A percentile compares a stretch with the other conserved stretches of the same genome.
Conservation (phyloP, 805 yeast genomes). For the Cyberlindnera veronae region DNA sequence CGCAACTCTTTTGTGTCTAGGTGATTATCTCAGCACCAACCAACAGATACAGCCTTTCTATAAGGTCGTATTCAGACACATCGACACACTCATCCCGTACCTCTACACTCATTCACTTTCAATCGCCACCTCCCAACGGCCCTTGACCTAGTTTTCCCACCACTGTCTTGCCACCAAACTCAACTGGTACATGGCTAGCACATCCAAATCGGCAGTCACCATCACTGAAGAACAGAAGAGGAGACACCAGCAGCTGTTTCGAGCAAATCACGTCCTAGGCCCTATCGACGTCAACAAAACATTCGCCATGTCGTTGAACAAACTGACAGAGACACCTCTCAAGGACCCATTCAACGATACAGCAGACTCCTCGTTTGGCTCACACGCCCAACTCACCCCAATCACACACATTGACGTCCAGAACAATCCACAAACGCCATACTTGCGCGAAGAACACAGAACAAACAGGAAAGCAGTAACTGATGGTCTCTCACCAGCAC, state of each 20-base stretch:
- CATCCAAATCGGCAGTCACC: not conserved
- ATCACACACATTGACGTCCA: slow-evolving; percentile 18
- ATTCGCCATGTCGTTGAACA: slow-evolving; percentile 2
- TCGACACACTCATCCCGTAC: too few species aligned
- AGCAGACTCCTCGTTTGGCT: slow-evolving; percentile 2
- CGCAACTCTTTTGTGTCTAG: not conserved
- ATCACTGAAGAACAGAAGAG: slow-evolving; percentile 15
- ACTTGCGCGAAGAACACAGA: slow-evolving; percentile 16
- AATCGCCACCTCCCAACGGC: too few species aligned
- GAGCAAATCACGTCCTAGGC: slow-evolving; percentile 19
- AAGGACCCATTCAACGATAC: slow-evolving; percentile 3
- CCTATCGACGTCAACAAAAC: slow-evolving; percentile 12
- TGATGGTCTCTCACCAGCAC: slow-evolving; percentile 11
- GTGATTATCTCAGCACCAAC: too few species aligned
- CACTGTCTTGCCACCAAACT: too few species aligned
- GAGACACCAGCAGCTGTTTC: slow-evolving; percentile 20
- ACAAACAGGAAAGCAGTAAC: not conserved
- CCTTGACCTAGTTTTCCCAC: too few species aligned
- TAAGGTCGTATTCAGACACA: not conserved
- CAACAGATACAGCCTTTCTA: not conserved
- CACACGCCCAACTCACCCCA: slow-evolving; percentile 16
- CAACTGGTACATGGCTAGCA: not conserved
- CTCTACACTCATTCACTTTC: too few species aligned
- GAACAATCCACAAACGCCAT: slow-evolving; percentile 27
- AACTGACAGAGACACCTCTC: slow-evolving; percentile 5